Percentiles rank a stretch among this genome's conserved stretches.
These are phyloP conservation scores for Vicia sativa DNA, from an alignment of 306 rosid species.

Conservation along the genomic window DNA sequence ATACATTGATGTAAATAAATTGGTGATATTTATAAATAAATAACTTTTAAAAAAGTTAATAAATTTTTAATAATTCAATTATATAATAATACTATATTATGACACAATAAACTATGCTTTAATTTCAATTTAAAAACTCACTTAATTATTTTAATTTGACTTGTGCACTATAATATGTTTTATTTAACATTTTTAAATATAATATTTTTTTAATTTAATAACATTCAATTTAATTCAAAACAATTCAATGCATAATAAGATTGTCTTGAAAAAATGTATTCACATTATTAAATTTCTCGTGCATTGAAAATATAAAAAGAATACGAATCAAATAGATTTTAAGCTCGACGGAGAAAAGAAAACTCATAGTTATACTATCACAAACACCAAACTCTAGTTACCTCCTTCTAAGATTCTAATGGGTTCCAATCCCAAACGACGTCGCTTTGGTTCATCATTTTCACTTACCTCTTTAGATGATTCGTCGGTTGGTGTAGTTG, in stretches of 20 bases:
- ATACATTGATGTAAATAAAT: too few species aligned
- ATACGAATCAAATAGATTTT: background rate
- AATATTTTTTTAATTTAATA: too few species aligned
- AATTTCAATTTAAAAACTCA: background rate
- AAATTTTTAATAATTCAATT: too few species aligned
- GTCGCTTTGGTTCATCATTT: background rate
- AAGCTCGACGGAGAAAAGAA: background rate
- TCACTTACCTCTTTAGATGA: background rate
- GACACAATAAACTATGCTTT: too few species aligned
- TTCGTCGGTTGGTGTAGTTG: background rate
- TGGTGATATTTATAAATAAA: too few species aligned
- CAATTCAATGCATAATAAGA: background rate
- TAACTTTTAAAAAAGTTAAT: too few species aligned
- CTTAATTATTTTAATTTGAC: background rate
- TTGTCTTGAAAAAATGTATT: background rate
- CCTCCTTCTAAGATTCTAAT: background rate
- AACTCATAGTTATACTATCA: background rate
- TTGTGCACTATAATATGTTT: background rate
- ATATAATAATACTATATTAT: too few species aligned
- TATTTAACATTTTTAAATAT: too few species aligned
- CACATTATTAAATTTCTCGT: too few species aligned
- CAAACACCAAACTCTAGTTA: background rate
- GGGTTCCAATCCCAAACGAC: background rate
- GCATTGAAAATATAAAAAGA: background rate
- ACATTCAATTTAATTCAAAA: too few species aligned